Percentiles rank a stretch among this genome's conserved stretches.
Conservation (phyloP, 768 basidiomycete genomes). For the Auricularia auricula-judae region DNA sequence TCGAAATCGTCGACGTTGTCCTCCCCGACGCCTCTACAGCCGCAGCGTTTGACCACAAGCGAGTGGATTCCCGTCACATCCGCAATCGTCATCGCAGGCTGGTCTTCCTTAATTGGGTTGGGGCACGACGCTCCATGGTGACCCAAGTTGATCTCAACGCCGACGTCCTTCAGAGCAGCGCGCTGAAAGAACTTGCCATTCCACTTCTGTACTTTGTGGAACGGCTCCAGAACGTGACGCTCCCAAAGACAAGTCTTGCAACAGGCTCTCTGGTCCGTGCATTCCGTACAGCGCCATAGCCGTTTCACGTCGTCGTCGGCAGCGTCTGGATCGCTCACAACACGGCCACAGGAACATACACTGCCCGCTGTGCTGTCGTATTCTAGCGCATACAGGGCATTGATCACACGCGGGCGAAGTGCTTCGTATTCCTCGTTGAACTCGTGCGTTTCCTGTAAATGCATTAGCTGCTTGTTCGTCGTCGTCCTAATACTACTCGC, state of each 20-base stretch:
- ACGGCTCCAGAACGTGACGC: neutral
- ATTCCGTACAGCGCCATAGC: neutral
- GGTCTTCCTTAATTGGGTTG: neutral
- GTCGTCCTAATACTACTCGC: neutral
- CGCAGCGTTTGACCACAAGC: neutral
- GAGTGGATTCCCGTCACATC: slow-evolving; percentile 1
- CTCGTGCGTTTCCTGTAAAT: neutral
- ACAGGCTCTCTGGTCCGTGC: neutral
- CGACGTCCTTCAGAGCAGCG: neutral
- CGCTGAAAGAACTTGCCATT: neutral
- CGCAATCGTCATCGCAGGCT: neutral
- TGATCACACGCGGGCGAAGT: neutral
- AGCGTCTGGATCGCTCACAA: neutral
- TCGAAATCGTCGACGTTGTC: neutral
- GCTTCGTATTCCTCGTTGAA: neutral
- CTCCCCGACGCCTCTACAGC: neutral
- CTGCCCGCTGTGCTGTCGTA: neutral
- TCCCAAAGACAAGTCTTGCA: neutral
- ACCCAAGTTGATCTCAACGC: neutral
- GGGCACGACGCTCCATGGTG: neutral
- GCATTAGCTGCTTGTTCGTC: neutral
- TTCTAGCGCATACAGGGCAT: neutral
- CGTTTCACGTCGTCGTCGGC: neutral
- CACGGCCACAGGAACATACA: neutral
- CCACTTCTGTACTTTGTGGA: neutral